A percentile compares a stretch with the other conserved stretches of the same genome.
Conservation (phyloP, 306 rosid genomes). For the Echinosophora koreensis region DNA sequence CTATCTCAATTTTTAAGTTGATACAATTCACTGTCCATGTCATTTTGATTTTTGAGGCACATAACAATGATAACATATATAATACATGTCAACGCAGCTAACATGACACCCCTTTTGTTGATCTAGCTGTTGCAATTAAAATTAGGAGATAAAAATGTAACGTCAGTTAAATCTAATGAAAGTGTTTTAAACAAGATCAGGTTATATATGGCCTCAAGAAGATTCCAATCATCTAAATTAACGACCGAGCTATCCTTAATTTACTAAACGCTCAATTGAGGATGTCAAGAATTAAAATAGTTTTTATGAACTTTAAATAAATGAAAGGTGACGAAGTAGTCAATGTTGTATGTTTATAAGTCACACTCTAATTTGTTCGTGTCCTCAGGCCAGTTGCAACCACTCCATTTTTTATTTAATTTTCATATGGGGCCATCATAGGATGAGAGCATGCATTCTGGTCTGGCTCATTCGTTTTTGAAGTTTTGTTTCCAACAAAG, state of each 20-base stretch:
- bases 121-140: not conserved
- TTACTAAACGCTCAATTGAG: conserved; percentile 19
- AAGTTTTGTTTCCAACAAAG: conserved; percentile 40
- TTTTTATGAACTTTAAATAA: not conserved
- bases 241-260: not conserved
- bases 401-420: conserved; percentile 36
- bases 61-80: too few species aligned
- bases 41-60: not conserved
- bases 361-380: conserved; percentile 34
- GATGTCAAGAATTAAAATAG: conserved; percentile 25
- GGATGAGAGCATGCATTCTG: conserved; percentile 9
- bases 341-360: conserved; percentile 44
- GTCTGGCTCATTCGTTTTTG: conserved; percentile 35
- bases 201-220: not conserved
- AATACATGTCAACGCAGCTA: not conserved
- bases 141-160: conserved; percentile 5
- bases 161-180: not conserved
- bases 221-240: not conserved
- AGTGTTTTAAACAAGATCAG: not conserved
- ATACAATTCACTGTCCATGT: not conserved
- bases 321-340: conserved; percentile 48
- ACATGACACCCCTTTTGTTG: not conserved
- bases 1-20: not conserved
- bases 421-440: not conserved
- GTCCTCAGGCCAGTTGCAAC: conserved; percentile 48